Percentiles rank a stretch among this genome's conserved stretches.
These are phyloP conservation scores for Scopulariopsis brevicaulis DNA, from an alignment of 2,329 filamentous ascomycete genomes.

Conservation along the genomic window DNA sequence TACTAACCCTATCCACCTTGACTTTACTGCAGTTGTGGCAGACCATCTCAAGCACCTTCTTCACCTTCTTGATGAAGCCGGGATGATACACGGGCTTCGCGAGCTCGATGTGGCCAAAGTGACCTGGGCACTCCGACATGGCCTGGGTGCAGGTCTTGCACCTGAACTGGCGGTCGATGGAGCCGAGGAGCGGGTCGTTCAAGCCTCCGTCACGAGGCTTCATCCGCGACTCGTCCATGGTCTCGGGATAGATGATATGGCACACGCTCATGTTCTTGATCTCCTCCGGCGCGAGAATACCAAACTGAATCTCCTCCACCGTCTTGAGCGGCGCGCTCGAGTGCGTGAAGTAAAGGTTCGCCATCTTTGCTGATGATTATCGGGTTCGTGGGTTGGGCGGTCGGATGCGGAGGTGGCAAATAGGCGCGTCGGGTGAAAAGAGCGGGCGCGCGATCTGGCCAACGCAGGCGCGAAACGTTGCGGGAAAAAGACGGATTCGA, in stretches of 20 bases:
- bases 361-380: slow-evolving; percentile 51
- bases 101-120: slow-evolving; percentile 98
- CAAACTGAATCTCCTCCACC: slow-evolving; percentile 98
- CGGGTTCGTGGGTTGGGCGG: background rate
- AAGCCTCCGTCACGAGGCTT: slow-evolving; percentile 85
- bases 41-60: slow-evolving; percentile 97
- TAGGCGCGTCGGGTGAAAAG: background rate
- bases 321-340: slow-evolving; percentile 94
- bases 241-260: slow-evolving; percentile 96
- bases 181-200: slow-evolving; percentile 91
- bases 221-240: slow-evolving; percentile 92
- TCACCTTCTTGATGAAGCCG: slow-evolving; percentile 98
- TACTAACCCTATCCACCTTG: slow-evolving; percentile 93
- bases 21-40: slow-evolving; percentile 99
- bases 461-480: background rate
- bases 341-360: slow-evolving; percentile 82
- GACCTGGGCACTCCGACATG: slow-evolving; percentile 91
- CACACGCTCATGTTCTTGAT: slow-evolving; percentile 98
- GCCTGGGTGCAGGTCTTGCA: slow-evolving; percentile 95
- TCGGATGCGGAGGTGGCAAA: background rate
- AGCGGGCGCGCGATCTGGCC: background rate
- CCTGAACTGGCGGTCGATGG: slow-evolving; percentile 89
- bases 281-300: slow-evolving; percentile 92
- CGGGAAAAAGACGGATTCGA: background rate
- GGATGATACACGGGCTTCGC: slow-evolving; percentile 89